phyloP scores from a whole-genome alignment of 2,329 filamentous ascomycete genomes.

The Colletotrichum somersetense region DNA sequence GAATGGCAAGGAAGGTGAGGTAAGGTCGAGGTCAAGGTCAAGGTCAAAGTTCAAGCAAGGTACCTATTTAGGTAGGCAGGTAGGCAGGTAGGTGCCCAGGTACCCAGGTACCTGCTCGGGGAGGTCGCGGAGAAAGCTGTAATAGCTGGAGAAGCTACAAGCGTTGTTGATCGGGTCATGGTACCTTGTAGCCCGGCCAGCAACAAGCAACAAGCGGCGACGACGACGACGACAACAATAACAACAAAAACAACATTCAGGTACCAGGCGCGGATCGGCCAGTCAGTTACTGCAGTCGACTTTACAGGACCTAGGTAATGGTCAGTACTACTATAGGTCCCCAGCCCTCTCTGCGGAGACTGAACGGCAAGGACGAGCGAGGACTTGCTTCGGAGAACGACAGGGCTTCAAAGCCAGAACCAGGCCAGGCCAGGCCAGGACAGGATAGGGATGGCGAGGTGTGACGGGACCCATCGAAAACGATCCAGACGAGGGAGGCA shows the following conservation, averaged over 20 bases:
- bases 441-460: constrained; percentile 2
- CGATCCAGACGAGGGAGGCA: constrained; percentile 22
- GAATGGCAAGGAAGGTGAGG: constrained; percentile 37
- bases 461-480: constrained; percentile 23
- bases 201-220: not conserved
- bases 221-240: too few relatives aligned
- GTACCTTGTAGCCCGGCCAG: constrained; percentile 21
- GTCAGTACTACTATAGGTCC: not conserved
- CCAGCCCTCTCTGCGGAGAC: constrained; percentile 12
- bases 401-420: constrained; percentile 13
- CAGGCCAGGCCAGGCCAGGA: constrained; percentile 29
- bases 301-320: not conserved
- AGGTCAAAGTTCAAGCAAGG: too few relatives aligned
- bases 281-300: constrained; percentile 7
- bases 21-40: constrained; percentile 25
- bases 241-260: constrained; percentile 12
- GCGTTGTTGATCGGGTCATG: constrained; percentile 29
- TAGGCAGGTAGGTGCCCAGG: not conserved
- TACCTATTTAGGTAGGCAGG: too few relatives aligned
- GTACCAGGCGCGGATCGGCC: not conserved
- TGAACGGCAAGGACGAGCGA: constrained; percentile 23
- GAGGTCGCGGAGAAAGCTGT: constrained; percentile 40
- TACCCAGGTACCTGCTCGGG: constrained; percentile 34
- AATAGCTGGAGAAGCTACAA: constrained; percentile 41
- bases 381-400: constrained; percentile 10